phyloP scores from a whole-genome alignment of 2,329 filamentous ascomycete species.

The Sporothrix brunneoviolacea region DNA sequence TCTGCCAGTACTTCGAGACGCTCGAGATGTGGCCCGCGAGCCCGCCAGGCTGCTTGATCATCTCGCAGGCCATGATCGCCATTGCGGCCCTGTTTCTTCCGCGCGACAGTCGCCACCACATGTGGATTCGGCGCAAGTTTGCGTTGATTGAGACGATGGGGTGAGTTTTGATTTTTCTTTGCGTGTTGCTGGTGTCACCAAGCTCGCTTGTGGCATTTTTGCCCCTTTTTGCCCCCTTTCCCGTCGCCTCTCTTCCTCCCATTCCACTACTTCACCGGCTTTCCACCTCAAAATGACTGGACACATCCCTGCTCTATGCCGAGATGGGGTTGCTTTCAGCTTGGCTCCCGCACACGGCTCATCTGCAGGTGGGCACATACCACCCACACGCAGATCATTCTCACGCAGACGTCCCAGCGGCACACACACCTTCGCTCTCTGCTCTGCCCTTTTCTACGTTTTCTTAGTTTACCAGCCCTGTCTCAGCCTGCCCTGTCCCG shows the following conservation, averaged over 20 bases:
- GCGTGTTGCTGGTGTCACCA: background rate
- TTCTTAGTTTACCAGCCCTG: too few relatives aligned
- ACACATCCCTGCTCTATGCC: too few relatives aligned
- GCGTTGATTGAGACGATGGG: constrained; percentile 58
- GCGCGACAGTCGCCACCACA: constrained; percentile 61
- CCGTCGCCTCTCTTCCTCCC: too few relatives aligned
- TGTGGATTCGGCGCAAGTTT: constrained; percentile 76
- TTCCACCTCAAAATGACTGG: too few relatives aligned
- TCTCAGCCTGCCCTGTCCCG: too few relatives aligned
- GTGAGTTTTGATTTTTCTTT: constrained; percentile 12
- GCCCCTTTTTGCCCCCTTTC: too few relatives aligned
- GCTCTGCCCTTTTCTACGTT: background rate
- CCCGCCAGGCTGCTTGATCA: constrained; percentile 63
- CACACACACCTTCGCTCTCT: background rate
- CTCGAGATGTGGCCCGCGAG: constrained; percentile 65
- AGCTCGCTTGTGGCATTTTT: background rate
- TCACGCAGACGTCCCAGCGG: background rate
- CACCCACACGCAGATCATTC: constrained; percentile 1
- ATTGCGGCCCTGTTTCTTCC: constrained; percentile 77
- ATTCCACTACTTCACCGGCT: too few relatives aligned
- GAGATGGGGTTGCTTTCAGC: background rate
- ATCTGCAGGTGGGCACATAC: background rate
- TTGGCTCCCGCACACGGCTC: constrained; percentile 1
- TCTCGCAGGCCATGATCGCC: constrained; percentile 68
- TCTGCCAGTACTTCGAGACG: constrained; percentile 73